Percentiles rank a stretch among this genome's conserved stretches.
These are phyloP conservation scores for Mercurialis annua DNA, from an alignment of 345 rosid species.

Conservation along the genomic window DNA sequence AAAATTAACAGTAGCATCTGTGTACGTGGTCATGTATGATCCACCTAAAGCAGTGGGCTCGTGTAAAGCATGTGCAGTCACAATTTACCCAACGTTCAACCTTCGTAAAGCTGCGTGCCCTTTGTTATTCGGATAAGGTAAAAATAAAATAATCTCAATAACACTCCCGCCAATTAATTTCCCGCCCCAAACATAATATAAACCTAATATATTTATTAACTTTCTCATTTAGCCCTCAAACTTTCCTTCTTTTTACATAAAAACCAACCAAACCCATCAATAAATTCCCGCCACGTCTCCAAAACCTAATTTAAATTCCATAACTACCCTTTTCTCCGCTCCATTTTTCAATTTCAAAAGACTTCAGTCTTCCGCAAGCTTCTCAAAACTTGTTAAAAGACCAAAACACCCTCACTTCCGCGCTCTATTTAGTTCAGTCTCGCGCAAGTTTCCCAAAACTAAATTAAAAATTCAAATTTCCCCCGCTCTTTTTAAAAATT, in stretches of 20 bases:
- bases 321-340: too few species aligned
- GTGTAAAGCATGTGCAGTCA: neutral
- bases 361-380: neutral
- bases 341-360: too few species aligned
- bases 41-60: neutral
- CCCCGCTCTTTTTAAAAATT: constrained; percentile 1
- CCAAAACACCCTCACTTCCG: neutral
- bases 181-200: neutral
- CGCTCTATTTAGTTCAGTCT: constrained; percentile 12
- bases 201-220: neutral
- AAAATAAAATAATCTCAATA: neutral
- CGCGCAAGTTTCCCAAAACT: constrained; percentile 32
- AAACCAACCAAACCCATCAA: neutral
- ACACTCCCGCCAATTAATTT: neutral
- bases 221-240: neutral
- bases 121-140: too few species aligned
- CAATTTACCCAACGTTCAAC: neutral
- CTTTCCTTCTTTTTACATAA: neutral
- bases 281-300: too few species aligned
- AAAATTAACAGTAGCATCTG: too few species aligned
- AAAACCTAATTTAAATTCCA: too few species aligned
- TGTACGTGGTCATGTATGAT: too few species aligned
- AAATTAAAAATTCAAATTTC: constrained; percentile 25
- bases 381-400: too few species aligned
- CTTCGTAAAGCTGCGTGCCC: neutral